phyloP scores from a whole-genome alignment of 2,329 filamentous ascomycete species.

The Biscogniauxia sp. region DNA sequence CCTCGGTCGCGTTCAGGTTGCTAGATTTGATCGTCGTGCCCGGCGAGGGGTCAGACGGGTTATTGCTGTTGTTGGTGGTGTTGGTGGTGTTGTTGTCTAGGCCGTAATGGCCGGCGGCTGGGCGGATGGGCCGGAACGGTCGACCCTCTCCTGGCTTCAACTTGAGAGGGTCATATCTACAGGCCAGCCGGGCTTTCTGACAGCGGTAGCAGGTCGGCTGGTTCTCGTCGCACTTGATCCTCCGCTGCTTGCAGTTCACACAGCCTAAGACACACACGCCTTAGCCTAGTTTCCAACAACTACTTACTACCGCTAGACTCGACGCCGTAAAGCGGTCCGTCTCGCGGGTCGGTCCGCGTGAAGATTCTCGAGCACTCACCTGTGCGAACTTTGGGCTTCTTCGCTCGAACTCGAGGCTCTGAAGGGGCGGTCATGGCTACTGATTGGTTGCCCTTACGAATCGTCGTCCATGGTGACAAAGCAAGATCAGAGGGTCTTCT shows the following conservation, averaged over 20 bases:
- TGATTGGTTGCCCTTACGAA: conserved; percentile 4
- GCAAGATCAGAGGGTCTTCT: not conserved
- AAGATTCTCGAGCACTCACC: conserved; percentile 8
- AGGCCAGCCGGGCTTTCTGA: conserved; percentile 10
- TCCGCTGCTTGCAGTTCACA: conserved; percentile 17
- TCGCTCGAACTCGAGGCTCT: conserved; percentile 13
- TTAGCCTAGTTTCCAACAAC: not conserved
- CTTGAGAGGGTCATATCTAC: conserved; percentile 10
- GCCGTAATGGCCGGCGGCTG: not conserved
- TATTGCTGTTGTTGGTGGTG: not conserved
- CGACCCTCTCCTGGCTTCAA: not conserved
- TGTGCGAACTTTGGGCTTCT: conserved; percentile 19
- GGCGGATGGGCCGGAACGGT: conserved; percentile 1
- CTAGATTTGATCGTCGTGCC: conserved; percentile 2
- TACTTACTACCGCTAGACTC: not conserved
- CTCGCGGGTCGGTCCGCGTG: not conserved
- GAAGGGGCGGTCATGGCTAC: conserved; percentile 18
- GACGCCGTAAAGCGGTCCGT: not conserved
- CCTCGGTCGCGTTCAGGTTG: conserved; percentile 10
- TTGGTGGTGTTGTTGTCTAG: not conserved
- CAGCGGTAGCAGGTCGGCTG: conserved; percentile 16
- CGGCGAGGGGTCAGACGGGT: not conserved
- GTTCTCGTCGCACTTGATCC: conserved; percentile 19
- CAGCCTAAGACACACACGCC: conserved; percentile 7
- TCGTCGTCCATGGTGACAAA: conserved; percentile 3